Evolutionary conservation across 257 asterid species (phyloP).

Genomic region (Ballota nigra): DNA sequence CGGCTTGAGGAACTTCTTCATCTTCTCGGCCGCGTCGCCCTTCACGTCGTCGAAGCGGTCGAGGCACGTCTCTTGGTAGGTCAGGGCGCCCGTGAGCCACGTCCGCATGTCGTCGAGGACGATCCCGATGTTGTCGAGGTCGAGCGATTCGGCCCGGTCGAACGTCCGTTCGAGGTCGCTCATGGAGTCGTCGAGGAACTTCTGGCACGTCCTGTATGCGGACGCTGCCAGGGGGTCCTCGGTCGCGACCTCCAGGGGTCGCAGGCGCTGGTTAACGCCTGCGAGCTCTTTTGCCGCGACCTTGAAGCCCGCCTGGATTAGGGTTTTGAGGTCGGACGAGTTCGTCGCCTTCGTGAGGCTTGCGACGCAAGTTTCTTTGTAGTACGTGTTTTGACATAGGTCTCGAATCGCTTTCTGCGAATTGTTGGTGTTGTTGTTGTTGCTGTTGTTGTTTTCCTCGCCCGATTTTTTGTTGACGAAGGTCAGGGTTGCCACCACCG

Average conservation of each 20-base stretch:
- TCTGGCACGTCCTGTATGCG: constrained; percentile 26
- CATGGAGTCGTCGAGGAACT: constrained; percentile 30
- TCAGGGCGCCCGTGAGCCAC: constrained; percentile 43
- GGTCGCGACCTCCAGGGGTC: constrained; percentile 16
- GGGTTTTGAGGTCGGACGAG: constrained; percentile 26
- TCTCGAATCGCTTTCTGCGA: constrained; percentile 17
- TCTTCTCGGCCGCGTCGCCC: neutral
- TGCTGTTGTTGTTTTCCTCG: neutral
- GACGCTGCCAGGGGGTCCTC: constrained; percentile 1
- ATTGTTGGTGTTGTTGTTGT: neutral
- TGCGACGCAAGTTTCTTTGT: constrained; percentile 33
- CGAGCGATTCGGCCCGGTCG: constrained; percentile 4
- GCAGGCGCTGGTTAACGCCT: neutral
- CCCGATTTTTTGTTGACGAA: neutral
- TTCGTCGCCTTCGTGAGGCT: constrained; percentile 29
- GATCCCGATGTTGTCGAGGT: neutral
- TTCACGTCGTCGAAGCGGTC: constrained; percentile 27
- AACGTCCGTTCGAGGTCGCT: constrained; percentile 23
- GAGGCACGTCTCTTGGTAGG: constrained; percentile 38
- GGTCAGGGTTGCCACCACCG: constrained; percentile 23
- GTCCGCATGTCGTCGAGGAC: constrained; percentile 31
- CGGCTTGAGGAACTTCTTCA: constrained; percentile 17
- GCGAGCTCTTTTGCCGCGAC: constrained; percentile 21
- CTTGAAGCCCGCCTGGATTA: constrained; percentile 25
- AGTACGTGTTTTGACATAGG: constrained; percentile 32